These are phyloP conservation scores for Aspergillus awamori DNA, from an alignment of 2,329 filamentous ascomycete genomes.

Conservation along the genomic window DNA sequence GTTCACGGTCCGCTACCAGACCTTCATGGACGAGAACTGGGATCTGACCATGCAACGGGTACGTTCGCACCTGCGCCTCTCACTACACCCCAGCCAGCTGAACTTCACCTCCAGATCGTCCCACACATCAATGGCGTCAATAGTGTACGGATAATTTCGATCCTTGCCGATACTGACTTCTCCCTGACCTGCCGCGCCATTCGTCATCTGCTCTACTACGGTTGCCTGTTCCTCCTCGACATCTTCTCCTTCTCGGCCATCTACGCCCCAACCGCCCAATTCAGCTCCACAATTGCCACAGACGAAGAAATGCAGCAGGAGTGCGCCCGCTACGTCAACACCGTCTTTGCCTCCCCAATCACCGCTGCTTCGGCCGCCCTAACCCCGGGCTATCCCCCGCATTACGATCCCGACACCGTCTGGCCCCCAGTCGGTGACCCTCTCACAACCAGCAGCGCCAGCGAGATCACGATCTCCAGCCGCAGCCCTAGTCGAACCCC, in stretches of 20 bases:
- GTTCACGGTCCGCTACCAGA: constrained; percentile 60
- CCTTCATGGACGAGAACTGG: constrained; percentile 58
- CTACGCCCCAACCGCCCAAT: constrained; percentile 79
- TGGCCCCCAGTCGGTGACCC: constrained; percentile 47
- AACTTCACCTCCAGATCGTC: constrained; percentile 60
- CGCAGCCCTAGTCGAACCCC: constrained; percentile 16
- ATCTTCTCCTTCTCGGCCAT: constrained; percentile 93
- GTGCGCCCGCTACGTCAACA: constrained; percentile 80
- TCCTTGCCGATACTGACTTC: constrained; percentile 81
- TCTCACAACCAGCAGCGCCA: constrained; percentile 16
- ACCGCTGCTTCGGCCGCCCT: constrained; percentile 23
- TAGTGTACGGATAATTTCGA: constrained; percentile 83
- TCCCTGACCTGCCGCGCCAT: constrained; percentile 84
- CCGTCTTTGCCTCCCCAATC: constrained; percentile 43
- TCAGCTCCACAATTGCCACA: constrained; percentile 72
- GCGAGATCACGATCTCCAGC: constrained; percentile 19
- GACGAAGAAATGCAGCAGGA: constrained; percentile 82
- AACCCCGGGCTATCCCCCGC: constrained; percentile 18
- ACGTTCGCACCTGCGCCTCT: constrained; percentile 13
- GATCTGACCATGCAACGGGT: constrained; percentile 57
- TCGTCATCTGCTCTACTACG: constrained; percentile 89
- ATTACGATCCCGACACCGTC: constrained; percentile 40
- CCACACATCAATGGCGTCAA: constrained; percentile 88
- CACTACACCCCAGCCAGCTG: not conserved
- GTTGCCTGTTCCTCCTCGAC: constrained; percentile 85